Evolutionary conservation across 2,329 filamentous ascomycete species (phyloP).

Genomic region (Pseudofabraea citricarpa): DNA sequence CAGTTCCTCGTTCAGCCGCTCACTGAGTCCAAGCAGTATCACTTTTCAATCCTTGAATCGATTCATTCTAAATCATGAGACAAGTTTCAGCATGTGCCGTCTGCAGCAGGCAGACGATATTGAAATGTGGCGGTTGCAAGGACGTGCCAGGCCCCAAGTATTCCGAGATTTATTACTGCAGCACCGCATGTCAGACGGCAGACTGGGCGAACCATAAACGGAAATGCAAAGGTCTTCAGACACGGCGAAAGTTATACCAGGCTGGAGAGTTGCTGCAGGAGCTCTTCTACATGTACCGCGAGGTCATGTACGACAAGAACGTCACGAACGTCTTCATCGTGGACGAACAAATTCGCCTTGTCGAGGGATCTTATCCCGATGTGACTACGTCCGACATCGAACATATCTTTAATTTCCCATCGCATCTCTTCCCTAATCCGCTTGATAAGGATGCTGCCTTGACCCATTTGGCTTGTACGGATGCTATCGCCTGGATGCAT

Average conservation of each 20-base stretch:
- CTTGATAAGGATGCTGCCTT: constrained; percentile 2
- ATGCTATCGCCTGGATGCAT: constrained; percentile 8
- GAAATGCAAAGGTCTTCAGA: not conserved
- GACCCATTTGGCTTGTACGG: constrained; percentile 1
- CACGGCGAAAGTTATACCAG: not conserved
- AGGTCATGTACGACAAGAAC: constrained; percentile 4
- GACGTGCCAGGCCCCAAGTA: not conserved
- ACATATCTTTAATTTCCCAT: not conserved
- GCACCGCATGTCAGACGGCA: constrained; percentile 4
- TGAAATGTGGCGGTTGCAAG: constrained; percentile 3
- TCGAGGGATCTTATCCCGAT: not conserved
- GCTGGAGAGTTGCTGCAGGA: constrained; percentile 5
- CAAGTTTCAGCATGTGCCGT: too few relatives aligned
- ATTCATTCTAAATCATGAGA: too few relatives aligned
- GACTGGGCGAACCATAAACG: constrained; percentile 3
- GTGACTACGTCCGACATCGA: not conserved
- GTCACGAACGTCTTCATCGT: constrained; percentile 3
- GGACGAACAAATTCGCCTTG: not conserved
- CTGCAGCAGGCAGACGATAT: too few relatives aligned
- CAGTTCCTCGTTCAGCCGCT: too few relatives aligned
- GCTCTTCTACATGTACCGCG: constrained; percentile 7
- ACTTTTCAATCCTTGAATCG: too few relatives aligned
- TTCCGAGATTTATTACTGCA: constrained; percentile 3
- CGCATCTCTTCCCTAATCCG: not conserved
- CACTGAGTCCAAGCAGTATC: too few relatives aligned